Conservation (phyloP, 2,329 filamentous ascomycete genomes). For the Hymenoscyphus scutula region DNA sequence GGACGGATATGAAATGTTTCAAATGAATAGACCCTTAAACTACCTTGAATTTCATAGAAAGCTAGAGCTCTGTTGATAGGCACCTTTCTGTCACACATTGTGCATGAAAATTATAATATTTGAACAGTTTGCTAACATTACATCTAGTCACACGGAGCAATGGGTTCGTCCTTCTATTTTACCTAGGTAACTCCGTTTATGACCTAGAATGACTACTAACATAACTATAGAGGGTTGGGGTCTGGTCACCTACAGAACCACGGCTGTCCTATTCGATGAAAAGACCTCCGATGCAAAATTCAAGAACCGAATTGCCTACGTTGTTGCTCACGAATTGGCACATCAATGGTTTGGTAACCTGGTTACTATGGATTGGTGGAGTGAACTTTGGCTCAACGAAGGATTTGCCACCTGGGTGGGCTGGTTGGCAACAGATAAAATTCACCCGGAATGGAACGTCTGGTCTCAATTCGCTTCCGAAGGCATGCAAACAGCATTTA, state of each 20-base stretch:
- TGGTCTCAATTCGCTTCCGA: slow-evolving; percentile 98
- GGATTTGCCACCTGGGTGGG: slow-evolving; percentile 98
- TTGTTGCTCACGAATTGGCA: slow-evolving; percentile 95
- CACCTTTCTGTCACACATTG: background rate
- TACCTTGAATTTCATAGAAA: too few species aligned
- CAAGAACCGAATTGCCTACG: slow-evolving; percentile 92
- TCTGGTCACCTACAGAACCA: slow-evolving; percentile 91
- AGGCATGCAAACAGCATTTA: slow-evolving; percentile 87
- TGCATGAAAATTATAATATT: background rate
- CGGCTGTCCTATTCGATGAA: slow-evolving; percentile 93
- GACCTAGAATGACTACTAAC: slow-evolving; percentile 12
- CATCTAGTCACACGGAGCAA: slow-evolving; percentile 61
- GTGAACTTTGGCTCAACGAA: slow-evolving; percentile 90
- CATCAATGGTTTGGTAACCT: slow-evolving; percentile 97
- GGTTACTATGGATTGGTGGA: slow-evolving; percentile 97
- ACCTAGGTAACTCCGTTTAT: too few species aligned
- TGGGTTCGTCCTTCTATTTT: slow-evolving; percentile 42
- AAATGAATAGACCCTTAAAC: too few species aligned
- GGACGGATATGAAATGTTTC: too few species aligned
- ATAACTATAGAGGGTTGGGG: slow-evolving; percentile 68
- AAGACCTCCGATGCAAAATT: slow-evolving; percentile 85
- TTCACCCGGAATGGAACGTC: slow-evolving; percentile 96
- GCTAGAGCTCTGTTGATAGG: too few species aligned
- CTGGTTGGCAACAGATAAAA: slow-evolving; percentile 72
- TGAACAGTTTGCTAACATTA: background rate